These are phyloP conservation scores for Serendipita sp. DNA, from an alignment of 768 basidiomycete species.

Conservation along the genomic window DNA sequence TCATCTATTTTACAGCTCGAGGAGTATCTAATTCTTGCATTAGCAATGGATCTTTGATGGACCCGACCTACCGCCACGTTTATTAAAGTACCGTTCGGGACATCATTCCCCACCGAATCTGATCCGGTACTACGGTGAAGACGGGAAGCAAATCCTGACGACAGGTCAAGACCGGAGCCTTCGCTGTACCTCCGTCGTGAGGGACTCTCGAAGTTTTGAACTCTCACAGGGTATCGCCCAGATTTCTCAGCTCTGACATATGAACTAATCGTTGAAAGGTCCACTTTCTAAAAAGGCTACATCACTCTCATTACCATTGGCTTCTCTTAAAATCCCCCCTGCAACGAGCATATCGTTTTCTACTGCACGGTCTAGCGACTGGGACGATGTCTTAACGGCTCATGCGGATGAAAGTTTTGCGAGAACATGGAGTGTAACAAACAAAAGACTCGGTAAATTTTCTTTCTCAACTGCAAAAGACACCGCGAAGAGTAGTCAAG, in stretches of 20 bases:
- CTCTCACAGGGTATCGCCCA: conserved; percentile 61
- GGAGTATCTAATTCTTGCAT: background rate
- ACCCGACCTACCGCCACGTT: conserved; percentile 64
- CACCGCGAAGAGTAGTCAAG: conserved; percentile 26
- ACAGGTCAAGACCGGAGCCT: conserved; percentile 76
- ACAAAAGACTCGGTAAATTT: conserved; percentile 67
- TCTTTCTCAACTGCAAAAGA: conserved; percentile 44
- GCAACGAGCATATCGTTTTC: conserved; percentile 68
- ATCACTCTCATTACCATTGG: conserved; percentile 56
- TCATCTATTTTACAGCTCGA: background rate
- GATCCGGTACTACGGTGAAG: conserved; percentile 91
- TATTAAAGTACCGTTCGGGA: conserved; percentile 85
- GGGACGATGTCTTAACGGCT: conserved; percentile 92
- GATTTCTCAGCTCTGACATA: background rate
- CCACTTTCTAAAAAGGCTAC: conserved; percentile 72
- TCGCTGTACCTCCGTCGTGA: conserved; percentile 79
- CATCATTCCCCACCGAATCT: conserved; percentile 83
- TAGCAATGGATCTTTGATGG: conserved; percentile 99
- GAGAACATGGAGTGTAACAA: conserved; percentile 74
- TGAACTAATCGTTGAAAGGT: conserved; percentile 28
- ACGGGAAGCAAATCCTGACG: conserved; percentile 86
- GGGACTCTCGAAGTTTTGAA: conserved; percentile 90
- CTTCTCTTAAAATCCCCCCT: conserved; percentile 71
- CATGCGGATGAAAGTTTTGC: conserved; percentile 72
- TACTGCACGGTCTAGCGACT: conserved; percentile 71